phyloP scores from a whole-genome alignment of 2,329 filamentous ascomycete genomes.

The Plenodomus tracheiphilus region DNA sequence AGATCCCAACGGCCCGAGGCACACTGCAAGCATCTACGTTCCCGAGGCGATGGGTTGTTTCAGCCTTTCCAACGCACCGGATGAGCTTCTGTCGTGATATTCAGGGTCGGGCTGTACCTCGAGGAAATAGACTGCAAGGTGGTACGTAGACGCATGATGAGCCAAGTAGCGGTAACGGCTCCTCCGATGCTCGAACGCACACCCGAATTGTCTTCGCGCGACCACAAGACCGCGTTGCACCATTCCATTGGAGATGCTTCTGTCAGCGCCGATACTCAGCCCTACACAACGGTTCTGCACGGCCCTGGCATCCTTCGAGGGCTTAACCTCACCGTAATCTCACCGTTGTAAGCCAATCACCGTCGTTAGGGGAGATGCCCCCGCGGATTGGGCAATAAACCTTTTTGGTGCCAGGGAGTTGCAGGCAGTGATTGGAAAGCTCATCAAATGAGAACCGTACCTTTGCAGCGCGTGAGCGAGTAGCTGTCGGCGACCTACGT shows the following conservation, averaged over 20 bases:
- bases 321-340: background rate
- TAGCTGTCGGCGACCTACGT: background rate
- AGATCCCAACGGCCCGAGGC: background rate
- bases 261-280: background rate
- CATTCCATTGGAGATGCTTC: background rate
- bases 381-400: background rate
- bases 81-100: background rate
- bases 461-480: background rate
- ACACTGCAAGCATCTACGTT: background rate
- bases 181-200: background rate
- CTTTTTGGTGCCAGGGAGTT: background rate
- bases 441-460: background rate
- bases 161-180: slow-evolving; percentile 21
- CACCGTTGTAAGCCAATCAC: background rate
- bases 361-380: background rate
- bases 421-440: background rate
- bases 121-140: background rate
- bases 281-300: background rate
- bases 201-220: background rate
- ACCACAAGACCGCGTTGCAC: background rate
- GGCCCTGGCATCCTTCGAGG: background rate
- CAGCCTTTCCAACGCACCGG: background rate
- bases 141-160: slow-evolving; percentile 7
- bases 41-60: background rate
- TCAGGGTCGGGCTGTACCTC: slow-evolving; percentile 12